Evolutionary conservation across 2,329 filamentous ascomycete genomes (phyloP).

Genomic region (Hymenoscyphus infarciens): DNA sequence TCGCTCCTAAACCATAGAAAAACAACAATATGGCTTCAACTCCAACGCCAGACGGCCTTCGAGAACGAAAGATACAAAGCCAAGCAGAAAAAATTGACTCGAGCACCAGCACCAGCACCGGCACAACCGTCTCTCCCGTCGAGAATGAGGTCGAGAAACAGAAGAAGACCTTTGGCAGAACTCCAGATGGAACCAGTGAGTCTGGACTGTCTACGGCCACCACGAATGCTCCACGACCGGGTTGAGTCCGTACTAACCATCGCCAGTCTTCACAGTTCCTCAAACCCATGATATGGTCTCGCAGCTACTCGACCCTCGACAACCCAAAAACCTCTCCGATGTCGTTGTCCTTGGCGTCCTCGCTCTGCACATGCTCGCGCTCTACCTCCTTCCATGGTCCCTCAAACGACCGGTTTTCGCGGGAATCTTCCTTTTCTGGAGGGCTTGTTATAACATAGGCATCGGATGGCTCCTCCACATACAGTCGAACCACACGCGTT

Average conservation of each 20-base stretch:
- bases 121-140: conserved; percentile 14
- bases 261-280: conserved; percentile 86
- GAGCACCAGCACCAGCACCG: conserved; percentile 15
- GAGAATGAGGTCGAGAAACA: conserved; percentile 41
- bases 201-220: background rate
- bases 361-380: conserved; percentile 66
- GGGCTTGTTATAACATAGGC: conserved; percentile 86
- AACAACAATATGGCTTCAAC: conserved; percentile 4
- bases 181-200: conserved; percentile 85
- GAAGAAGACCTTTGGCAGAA: conserved; percentile 85
- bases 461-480: conserved; percentile 86
- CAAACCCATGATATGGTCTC: conserved; percentile 99
- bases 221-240: background rate
- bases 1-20: conserved; percentile 17
- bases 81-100: conserved; percentile 16
- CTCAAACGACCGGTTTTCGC: conserved; percentile 77
- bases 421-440: conserved; percentile 84
- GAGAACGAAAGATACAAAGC: conserved; percentile 25
- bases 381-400: conserved; percentile 67
- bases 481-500: conserved; percentile 83
- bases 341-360: conserved; percentile 75
- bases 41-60: conserved; percentile 23
- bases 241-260: background rate
- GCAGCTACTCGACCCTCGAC: conserved; percentile 87
- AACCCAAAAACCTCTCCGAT: conserved; percentile 94